Conservation (phyloP, 1,284 basidiomycete species). For the Earliella scabrosa region DNA sequence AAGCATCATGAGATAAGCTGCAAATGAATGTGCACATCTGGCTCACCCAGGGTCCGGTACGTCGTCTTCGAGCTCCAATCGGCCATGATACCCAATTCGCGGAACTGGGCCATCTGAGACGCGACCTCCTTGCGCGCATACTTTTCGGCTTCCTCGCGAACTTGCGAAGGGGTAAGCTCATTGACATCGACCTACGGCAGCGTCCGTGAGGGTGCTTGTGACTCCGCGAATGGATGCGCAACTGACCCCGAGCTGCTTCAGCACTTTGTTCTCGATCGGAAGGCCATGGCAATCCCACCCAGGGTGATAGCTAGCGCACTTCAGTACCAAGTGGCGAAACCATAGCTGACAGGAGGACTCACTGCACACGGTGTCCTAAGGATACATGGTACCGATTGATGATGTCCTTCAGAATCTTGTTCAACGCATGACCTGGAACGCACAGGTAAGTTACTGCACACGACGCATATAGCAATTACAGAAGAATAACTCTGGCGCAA, state of each 20-base stretch:
- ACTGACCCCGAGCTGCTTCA: slow-evolving; percentile 75
- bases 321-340: neutral
- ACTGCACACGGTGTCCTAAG: slow-evolving; percentile 84
- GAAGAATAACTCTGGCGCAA: no score
- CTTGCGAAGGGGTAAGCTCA: slow-evolving; percentile 58
- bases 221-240: no score
- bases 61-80: slow-evolving; percentile 82
- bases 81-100: slow-evolving; percentile 89
- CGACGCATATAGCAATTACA: neutral
- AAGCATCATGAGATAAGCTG: slow-evolving; percentile 3
- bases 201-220: no score
- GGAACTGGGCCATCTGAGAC: slow-evolving; percentile 83
- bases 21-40: slow-evolving; percentile 6
- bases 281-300: slow-evolving; percentile 99
- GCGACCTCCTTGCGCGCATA: slow-evolving; percentile 82
- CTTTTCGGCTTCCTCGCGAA: slow-evolving; percentile 74
- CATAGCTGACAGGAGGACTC: slow-evolving; percentile 36
- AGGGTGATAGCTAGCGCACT: slow-evolving; percentile 75
- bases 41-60: slow-evolving; percentile 86
- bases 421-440: slow-evolving; percentile 87
- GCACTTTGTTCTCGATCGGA: slow-evolving; percentile 94
- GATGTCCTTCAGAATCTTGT: slow-evolving; percentile 97
- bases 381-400: slow-evolving; percentile 91
- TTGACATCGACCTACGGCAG: slow-evolving; percentile 48
- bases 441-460: neutral